Base-by-base conservation (phyloP, 73 alveolate genomes). In the Urostyla sp. region DNA sequence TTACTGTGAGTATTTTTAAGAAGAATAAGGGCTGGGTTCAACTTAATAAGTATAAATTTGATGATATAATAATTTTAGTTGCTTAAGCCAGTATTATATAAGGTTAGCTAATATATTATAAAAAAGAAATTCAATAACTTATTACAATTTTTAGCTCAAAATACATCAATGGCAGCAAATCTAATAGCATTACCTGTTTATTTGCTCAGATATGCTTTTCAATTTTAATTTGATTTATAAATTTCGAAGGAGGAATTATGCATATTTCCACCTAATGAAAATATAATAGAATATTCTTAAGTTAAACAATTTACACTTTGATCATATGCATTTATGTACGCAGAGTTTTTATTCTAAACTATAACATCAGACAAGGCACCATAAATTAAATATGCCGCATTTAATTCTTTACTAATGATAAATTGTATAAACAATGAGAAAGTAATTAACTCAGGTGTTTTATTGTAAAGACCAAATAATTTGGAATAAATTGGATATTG, bases 141-240 rank as follows among this genome's bases (percentile, higher is more conserved):
- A 30, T 24, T 63, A 13, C 31, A 63, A 24, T 5, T 63, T 3
- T 6, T 34, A 18, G 8, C 3, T 5, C 6, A 38, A 63, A 27
- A 63, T n/a, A n/a, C n/a, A n/a, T n/a, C n/a, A 40, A 37, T 21
- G 45, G 16, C 10, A 7, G 4, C 31, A 5, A 28, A 21, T 6
- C 36, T 50, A 4, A 6, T 63, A n/a, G 10, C 6, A 10, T 31
- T 63, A 24, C 79, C 79, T 13, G 79, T 63, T 2, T 63, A 28
- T 63, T 8, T 63, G 6, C 28, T 63, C 50, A 63, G 79, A 63
- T 63, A n/a, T 63, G 79, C 79, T 38, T 63, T 63, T 40, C 45
- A 63, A 40, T 63, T 21, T 32, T 34, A 63, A 43, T 63, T 63
- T 21, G 13, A 36, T 3, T 20, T 37, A 24, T 15, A 36, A 38